Conservation (phyloP, 306 rosid species). For the Fagus crenata region DNA sequence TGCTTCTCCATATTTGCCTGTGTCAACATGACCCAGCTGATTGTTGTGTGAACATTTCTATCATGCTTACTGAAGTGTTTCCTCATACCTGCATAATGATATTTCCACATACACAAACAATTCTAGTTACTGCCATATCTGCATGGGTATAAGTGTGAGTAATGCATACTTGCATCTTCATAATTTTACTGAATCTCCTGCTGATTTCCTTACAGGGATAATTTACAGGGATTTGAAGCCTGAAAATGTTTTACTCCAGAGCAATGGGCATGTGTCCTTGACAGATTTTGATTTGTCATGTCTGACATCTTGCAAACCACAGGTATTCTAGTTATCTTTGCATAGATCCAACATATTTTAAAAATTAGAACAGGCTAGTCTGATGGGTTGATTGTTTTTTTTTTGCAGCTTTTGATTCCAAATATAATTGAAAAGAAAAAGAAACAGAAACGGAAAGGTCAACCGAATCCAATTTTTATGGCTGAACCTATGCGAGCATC, state of each 20-base stretch:
- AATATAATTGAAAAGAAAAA: conserved; percentile 53
- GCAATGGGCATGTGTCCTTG: conserved; percentile 71
- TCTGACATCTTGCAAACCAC: conserved; percentile 86
- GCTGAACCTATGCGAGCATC: conserved; percentile 99
- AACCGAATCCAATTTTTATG: conserved; percentile 69
- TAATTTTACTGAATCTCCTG: conserved; percentile 6
- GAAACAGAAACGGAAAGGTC: conserved; percentile 48
- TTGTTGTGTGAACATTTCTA: neutral
- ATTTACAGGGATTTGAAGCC: conserved; percentile 97
- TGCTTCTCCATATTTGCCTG: too few relatives aligned
- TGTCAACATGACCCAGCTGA: neutral
- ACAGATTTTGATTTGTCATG: conserved; percentile 95
- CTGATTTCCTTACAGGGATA: conserved; percentile 55
- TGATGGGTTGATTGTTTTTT: conserved; percentile 4
- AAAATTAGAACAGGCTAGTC: neutral
- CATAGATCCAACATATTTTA: neutral
- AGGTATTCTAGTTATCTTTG: conserved; percentile 46
- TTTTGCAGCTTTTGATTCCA: conserved; percentile 74
- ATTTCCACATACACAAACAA: neutral
- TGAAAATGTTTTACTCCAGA: conserved; percentile 84
- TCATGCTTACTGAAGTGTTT: neutral
- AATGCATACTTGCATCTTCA: neutral
- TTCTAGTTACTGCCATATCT: neutral
- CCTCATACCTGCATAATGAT: neutral
- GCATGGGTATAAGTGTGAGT: neutral